phyloP scores from a whole-genome alignment of 495 filamentous ascomycete species.

The Pyrenula aspistea region DNA sequence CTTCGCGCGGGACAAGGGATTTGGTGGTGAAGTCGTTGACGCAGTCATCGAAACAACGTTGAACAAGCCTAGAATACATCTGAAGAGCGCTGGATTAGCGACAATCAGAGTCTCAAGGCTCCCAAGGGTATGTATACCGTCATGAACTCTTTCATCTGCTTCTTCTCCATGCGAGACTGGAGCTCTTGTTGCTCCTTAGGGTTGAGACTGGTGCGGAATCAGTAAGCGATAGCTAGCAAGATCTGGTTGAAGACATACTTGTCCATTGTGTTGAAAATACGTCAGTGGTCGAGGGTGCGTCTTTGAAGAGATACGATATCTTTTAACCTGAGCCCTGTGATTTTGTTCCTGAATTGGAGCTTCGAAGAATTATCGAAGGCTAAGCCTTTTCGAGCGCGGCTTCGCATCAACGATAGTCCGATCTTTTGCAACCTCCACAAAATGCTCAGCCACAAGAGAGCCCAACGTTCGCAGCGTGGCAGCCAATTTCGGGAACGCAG shows the following conservation, averaged over 20 bases:
- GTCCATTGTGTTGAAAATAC: slow-evolving; percentile 37
- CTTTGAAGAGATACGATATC: neutral
- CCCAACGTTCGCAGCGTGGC: too few relatives aligned
- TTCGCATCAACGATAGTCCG: neutral
- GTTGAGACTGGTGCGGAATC: slow-evolving; percentile 55
- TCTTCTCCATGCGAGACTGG: slow-evolving; percentile 80
- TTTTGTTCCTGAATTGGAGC: neutral
- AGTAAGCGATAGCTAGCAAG: slow-evolving; percentile 10
- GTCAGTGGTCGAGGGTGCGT: too few relatives aligned
- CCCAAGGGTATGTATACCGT: slow-evolving; percentile 50
- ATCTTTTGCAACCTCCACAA: too few relatives aligned
- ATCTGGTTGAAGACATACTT: slow-evolving; percentile 19
- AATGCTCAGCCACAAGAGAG: too few relatives aligned
- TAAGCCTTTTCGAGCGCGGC: neutral
- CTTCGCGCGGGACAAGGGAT: slow-evolving; percentile 72
- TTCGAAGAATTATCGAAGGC: neutral
- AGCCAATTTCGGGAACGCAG: neutral
- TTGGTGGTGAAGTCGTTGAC: slow-evolving; percentile 98
- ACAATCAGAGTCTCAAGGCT: too few relatives aligned
- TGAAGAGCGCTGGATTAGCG: too few relatives aligned
- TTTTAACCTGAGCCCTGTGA: too few relatives aligned
- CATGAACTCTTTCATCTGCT: slow-evolving; percentile 99
- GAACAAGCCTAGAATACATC: slow-evolving; percentile 95
- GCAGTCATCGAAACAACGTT: slow-evolving; percentile 92
- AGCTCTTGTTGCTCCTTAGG: slow-evolving; percentile 82